phyloP scores from a whole-genome alignment of 805 yeast species.

The Cyberlindnera veronae region DNA sequence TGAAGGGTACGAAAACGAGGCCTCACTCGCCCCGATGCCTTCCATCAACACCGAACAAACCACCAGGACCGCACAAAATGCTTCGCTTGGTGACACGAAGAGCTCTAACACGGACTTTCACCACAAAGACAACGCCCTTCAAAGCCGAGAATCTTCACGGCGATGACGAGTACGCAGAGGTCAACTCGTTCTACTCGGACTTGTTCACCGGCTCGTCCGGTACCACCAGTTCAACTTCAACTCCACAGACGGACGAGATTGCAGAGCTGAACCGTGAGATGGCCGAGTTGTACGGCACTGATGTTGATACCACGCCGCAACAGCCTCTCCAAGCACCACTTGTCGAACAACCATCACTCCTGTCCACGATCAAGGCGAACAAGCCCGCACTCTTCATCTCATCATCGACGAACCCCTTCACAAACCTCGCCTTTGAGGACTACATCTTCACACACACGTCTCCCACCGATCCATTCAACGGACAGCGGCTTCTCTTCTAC shows the following conservation, averaged over 20 bases:
- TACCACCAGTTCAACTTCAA: background rate
- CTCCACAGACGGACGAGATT: conserved; percentile 23
- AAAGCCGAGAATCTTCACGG: conserved; percentile 10
- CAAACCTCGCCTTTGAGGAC: conserved; percentile 81
- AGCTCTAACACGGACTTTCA: background rate
- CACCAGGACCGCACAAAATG: background rate
- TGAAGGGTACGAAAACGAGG: too few species aligned
- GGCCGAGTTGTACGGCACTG: conserved; percentile 27
- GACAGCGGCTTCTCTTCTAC: conserved; percentile 65
- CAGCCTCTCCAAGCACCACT: background rate
- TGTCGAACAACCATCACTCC: conserved; percentile 15
- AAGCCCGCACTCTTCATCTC: conserved; percentile 60
- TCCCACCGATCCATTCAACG: conserved; percentile 10
- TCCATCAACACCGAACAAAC: background rate
- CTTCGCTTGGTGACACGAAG: background rate
- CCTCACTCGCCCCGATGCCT: background rate
- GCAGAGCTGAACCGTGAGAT: conserved; percentile 34
- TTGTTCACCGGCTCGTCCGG: conserved; percentile 27
- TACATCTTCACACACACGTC: conserved; percentile 69
- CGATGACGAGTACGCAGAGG: conserved; percentile 27
- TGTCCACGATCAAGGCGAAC: conserved; percentile 20
- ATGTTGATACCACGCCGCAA: background rate
- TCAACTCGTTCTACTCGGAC: conserved; percentile 34
- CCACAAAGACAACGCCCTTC: conserved; percentile 8
- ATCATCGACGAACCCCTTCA: conserved; percentile 56